Percentiles rank a stretch among this genome's conserved stretches.
These are phyloP conservation scores for Drechmeria coniospora DNA, from an alignment of 2,329 filamentous ascomycete species.

Conservation along the genomic window DNA sequence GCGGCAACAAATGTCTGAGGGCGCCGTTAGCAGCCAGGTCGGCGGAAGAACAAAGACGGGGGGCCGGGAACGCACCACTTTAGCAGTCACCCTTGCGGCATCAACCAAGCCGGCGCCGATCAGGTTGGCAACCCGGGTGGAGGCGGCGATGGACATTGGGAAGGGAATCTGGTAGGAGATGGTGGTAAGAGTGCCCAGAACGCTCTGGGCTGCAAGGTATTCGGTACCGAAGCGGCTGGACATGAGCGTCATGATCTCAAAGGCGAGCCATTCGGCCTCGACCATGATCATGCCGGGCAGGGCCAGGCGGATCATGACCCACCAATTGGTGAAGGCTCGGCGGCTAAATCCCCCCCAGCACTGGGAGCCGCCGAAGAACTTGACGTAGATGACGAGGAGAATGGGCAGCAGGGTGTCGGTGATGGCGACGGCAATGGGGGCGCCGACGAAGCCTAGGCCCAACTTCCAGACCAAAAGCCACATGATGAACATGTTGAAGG, in stretches of 20 bases:
- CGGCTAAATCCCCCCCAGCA: constrained; percentile 74
- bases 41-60: constrained; percentile 1
- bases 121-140: constrained; percentile 78
- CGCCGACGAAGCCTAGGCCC: constrained; percentile 58
- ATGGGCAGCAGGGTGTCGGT: constrained; percentile 65
- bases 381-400: constrained; percentile 63
- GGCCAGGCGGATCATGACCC: constrained; percentile 71
- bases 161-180: constrained; percentile 88
- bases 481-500: constrained; percentile 62
- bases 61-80: constrained; percentile 39
- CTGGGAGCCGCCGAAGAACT: constrained; percentile 55
- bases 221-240: constrained; percentile 66
- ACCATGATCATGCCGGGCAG: constrained; percentile 88
- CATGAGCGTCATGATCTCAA: constrained; percentile 78
- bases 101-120: constrained; percentile 75
- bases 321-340: constrained; percentile 58
- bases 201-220: constrained; percentile 74
- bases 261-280: constrained; percentile 82
- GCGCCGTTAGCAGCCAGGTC: background rate
- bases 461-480: constrained; percentile 65
- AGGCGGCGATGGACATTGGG: constrained; percentile 74
- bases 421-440: constrained; percentile 65
- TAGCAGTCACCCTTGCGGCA: constrained; percentile 66
- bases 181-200: constrained; percentile 62
- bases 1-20: constrained; percentile 44